Base-by-base conservation (phyloP, 192 early-diverging fungal genomes). In the Backusella luteola region DNA sequence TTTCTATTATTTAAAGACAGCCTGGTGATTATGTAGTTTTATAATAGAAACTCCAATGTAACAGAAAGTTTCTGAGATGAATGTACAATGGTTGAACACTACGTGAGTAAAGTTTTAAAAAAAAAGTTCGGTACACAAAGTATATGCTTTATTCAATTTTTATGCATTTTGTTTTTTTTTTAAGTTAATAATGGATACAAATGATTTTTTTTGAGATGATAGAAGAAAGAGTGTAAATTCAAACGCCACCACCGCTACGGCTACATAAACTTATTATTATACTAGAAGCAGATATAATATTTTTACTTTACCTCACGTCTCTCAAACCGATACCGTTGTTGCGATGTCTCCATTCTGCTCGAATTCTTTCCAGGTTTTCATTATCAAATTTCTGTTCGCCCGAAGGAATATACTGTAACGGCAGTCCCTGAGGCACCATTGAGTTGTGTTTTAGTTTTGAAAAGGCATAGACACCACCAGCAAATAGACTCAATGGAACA, bases 171-270 rank as follows among this genome's bases (percentile, higher is more conserved):
- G 52, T 53, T 52, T 52, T 14, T 52, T 14, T 21, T 56, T 63
- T 9, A 29, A 29, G 2, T 63, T 29, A 29, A 29, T 4, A 11
- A 26, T 26, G 26, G 56, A 63, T 32, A 32, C 32, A 32, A 32
- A 32, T 63, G 19, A 63, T 26, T 8, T 14, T 29, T 63, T 63
- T n/a, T 53, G 49, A 53, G 4, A 63, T 63, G 1, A 29, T 63
- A 29, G 2, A 23, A 63, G 0, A 14, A 26, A 29, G 17, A 63
- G 26, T 12, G 23, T 63, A 9, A 29, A 63, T 63, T 63, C 56
- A 73, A 42, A 77, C 76, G 15, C 76, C 76, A 67, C 76, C 76
- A 36, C 76, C 76, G 53, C 76, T 77, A 26, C 76, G 76, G 15
- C 76, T 77, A 66, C 21, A 49, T 1, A 39, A 70, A 44, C 0